Percentiles rank a stretch among this genome's conserved stretches.
Evolutionary conservation across 768 basidiomycete species (phyloP).

Genomic region (Auriscalpium orientale): DNA sequence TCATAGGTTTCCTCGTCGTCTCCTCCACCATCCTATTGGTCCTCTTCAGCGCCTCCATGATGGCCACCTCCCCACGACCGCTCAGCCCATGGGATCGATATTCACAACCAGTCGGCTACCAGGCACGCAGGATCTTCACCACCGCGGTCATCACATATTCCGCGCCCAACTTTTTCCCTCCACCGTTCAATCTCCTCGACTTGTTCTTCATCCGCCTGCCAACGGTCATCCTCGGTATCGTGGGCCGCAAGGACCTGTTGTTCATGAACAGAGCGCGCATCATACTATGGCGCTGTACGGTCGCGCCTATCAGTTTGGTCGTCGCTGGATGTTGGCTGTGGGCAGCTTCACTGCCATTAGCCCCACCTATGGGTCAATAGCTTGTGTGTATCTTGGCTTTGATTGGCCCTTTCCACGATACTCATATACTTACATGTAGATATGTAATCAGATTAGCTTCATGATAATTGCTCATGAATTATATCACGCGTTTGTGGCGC

Average conservation of each 20-base stretch:
- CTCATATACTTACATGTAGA: too few relatives aligned
- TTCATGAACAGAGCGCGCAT: slow-evolving; percentile 20
- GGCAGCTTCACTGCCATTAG: neutral
- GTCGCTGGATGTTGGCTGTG: slow-evolving; percentile 8
- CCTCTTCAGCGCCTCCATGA: slow-evolving; percentile 21
- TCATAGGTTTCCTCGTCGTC: slow-evolving; percentile 29
- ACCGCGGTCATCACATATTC: slow-evolving; percentile 27
- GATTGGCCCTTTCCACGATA: neutral
- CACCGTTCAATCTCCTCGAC: slow-evolving; percentile 43
- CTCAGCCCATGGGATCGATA: slow-evolving; percentile 40
- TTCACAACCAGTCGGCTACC: slow-evolving; percentile 32
- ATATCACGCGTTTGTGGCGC: too few relatives aligned
- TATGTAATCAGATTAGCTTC: too few relatives aligned
- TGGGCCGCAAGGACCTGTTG: slow-evolving; percentile 14
- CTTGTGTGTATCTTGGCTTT: neutral
- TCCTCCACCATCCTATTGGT: slow-evolving; percentile 27
- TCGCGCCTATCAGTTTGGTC: slow-evolving; percentile 31
- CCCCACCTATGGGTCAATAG: neutral
- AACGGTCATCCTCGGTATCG: slow-evolving; percentile 6
- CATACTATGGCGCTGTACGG: slow-evolving; percentile 34
- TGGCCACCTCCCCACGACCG: slow-evolving; percentile 2
- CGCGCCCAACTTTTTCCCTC: slow-evolving; percentile 36
- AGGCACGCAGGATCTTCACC: slow-evolving; percentile 36
- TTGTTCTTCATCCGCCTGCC: slow-evolving; percentile 16
- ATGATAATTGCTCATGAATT: too few relatives aligned